Evolutionary conservation across 148 eudicot genomes (phyloP).

Genomic region (Fagopyrum esculentum): DNA sequence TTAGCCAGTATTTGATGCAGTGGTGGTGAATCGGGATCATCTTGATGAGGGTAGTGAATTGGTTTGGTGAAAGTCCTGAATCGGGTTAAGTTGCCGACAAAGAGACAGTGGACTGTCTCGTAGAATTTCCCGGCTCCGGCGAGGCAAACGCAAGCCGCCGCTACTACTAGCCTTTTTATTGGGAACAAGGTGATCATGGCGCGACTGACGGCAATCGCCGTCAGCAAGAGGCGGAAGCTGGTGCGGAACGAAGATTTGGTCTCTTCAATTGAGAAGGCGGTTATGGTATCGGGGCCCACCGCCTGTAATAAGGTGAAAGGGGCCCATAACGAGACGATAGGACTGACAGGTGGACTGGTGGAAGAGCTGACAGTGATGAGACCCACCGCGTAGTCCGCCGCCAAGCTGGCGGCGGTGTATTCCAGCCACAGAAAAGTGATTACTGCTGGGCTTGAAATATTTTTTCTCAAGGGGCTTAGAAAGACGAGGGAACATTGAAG

Average conservation of each 20-base stretch:
- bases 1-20: too few relatives aligned
- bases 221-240: too few relatives aligned
- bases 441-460: neutral
- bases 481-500: neutral
- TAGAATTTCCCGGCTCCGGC: too few relatives aligned
- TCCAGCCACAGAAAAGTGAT: neutral
- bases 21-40: too few relatives aligned
- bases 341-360: neutral
- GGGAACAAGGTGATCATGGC: too few relatives aligned
- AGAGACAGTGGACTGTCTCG: too few relatives aligned
- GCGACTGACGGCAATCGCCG: too few relatives aligned
- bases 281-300: neutral
- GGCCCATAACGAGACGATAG: neutral
- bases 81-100: neutral
- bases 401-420: neutral
- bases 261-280: neutral
- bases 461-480: neutral
- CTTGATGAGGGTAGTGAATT: too few relatives aligned
- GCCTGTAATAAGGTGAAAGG: neutral
- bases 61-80: neutral
- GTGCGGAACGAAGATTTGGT: neutral
- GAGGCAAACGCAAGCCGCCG: too few relatives aligned
- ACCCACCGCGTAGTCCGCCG: neutral
- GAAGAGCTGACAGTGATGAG: too few relatives aligned
- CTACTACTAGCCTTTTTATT: too few relatives aligned